Base-by-base conservation (phyloP, 2,329 filamentous ascomycete species). In the Penicillium occitanis region DNA sequence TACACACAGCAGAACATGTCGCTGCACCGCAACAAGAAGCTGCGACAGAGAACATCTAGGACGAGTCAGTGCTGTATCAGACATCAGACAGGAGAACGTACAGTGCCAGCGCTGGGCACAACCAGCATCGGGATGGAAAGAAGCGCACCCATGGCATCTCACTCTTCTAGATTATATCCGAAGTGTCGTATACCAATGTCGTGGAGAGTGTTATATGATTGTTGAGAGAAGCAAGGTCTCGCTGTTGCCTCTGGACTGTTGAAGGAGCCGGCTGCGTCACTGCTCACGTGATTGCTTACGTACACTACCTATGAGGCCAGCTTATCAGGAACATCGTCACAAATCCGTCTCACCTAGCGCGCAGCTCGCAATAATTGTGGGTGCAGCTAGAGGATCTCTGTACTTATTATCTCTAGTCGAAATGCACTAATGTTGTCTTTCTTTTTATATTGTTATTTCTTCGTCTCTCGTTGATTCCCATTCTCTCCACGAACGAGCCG, bases 21-120 rank as follows among this genome's bases (percentile, higher is more conserved):
- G 95, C 93, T 33, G 95, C 95, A 76, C 95, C 95, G 78, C 95
- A 99, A 82, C 95, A 99, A 74, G 93, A 97, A 69, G 91, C 92
- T 69, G 84, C 90, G 72, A 93, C 89, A 51, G 91, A 92, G 71
- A 92, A 77, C 69, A 96, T 73, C 91, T 93, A 74, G 17, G 71
- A 68, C 57, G 71, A 67, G 68, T 66, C 58, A 64, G 55, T 63
- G 42, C 60, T 61, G 61, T 63, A 37, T 14, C 51, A 59, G 48
- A 19, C 19, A 19, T 19, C 42, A 3, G 63, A 48, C 55, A 51
- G 25, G 44, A 28, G 61, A 68, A 85, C 90, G 69, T 89, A 98
- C 92, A 64, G 93, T 92, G 78, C 91, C 87, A 71, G 91, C 82
- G 82, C 92, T 92, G 69, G 95, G 95, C 71, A 99, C 79, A 71